Conservation (phyloP, 31 red algal genomes). For the Odonthalia washingtoniensis region DNA sequence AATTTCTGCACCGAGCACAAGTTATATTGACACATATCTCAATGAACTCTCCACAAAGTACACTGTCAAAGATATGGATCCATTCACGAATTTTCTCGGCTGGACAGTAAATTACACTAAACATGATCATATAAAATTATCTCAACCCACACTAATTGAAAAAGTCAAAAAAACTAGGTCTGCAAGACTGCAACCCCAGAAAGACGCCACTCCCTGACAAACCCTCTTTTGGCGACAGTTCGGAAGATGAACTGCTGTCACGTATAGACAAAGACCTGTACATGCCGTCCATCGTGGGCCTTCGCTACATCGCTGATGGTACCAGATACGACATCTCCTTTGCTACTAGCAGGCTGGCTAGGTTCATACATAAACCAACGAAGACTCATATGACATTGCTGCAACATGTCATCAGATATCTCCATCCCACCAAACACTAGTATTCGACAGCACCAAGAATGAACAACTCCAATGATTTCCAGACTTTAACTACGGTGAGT, state of each 20-base stretch:
- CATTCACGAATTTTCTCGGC: not conserved
- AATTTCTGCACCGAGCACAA: not conserved
- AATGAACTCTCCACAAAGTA: conserved; percentile 9
- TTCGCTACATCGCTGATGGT: conserved; percentile 15
- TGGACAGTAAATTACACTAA: not conserved
- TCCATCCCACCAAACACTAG: not conserved
- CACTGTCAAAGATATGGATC: not conserved
- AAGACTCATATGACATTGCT: not conserved
- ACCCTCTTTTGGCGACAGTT: not conserved
- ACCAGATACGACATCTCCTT: too few relatives aligned
- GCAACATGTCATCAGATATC: not conserved
- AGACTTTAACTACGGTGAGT: not conserved
- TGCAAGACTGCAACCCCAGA: not conserved
- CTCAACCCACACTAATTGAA: too few relatives aligned
- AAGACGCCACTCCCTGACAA: not conserved
- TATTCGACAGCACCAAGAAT: not conserved
- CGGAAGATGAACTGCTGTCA: not conserved
- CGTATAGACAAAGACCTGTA: not conserved
- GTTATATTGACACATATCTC: not conserved
- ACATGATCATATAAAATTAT: not conserved
- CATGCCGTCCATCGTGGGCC: not conserved
- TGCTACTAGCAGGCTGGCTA: not conserved
- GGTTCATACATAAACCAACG: not conserved
- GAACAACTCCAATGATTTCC: not conserved
- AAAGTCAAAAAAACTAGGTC: not conserved